phyloP scores from a whole-genome alignment of 345 rosid genomes.

The Corchorus olitorius region DNA sequence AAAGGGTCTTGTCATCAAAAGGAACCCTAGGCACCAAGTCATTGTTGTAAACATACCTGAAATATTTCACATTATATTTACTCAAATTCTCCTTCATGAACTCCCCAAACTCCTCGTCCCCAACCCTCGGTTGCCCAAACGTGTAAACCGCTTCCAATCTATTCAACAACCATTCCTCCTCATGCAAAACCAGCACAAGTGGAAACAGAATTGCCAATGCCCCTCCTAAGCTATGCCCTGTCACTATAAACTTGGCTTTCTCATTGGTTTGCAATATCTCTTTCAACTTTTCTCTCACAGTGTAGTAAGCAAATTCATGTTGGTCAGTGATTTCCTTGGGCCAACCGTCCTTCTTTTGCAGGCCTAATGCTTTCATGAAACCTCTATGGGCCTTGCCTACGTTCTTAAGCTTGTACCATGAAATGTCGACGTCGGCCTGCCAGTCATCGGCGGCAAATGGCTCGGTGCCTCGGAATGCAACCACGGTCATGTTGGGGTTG shows the following conservation, averaged over 20 bases:
- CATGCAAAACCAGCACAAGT: slow-evolving; percentile 40
- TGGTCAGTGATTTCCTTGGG: slow-evolving; percentile 34
- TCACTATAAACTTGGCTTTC: slow-evolving; percentile 42
- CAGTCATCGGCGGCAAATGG: slow-evolving; percentile 58
- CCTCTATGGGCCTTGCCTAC: slow-evolving; percentile 63
- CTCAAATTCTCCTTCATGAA: slow-evolving; percentile 39
- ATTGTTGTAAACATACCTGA: slow-evolving; percentile 49
- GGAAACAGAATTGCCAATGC: slow-evolving; percentile 48
- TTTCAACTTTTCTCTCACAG: slow-evolving; percentile 33
- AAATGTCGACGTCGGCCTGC: slow-evolving; percentile 52
- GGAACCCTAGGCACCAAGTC: slow-evolving; percentile 64
- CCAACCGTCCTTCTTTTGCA: slow-evolving; percentile 45
- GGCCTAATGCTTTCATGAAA: slow-evolving; percentile 64
- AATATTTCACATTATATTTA: slow-evolving; percentile 36
- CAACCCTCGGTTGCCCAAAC: slow-evolving; percentile 65
- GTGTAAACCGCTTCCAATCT: slow-evolving; percentile 57
- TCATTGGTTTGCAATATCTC: slow-evolving; percentile 35
- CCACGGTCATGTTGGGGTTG: slow-evolving; percentile 48
- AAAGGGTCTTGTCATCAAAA: slow-evolving; percentile 45
- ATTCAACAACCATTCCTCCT: slow-evolving; percentile 42
- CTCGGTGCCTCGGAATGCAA: slow-evolving; percentile 63
- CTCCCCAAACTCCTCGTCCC: slow-evolving; percentile 43
- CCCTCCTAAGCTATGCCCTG: slow-evolving; percentile 69
- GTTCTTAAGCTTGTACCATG: slow-evolving; percentile 50
- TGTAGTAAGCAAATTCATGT: slow-evolving; percentile 43